phyloP scores from a whole-genome alignment of 495 filamentous ascomycete genomes.

The Penicillium herquei region DNA sequence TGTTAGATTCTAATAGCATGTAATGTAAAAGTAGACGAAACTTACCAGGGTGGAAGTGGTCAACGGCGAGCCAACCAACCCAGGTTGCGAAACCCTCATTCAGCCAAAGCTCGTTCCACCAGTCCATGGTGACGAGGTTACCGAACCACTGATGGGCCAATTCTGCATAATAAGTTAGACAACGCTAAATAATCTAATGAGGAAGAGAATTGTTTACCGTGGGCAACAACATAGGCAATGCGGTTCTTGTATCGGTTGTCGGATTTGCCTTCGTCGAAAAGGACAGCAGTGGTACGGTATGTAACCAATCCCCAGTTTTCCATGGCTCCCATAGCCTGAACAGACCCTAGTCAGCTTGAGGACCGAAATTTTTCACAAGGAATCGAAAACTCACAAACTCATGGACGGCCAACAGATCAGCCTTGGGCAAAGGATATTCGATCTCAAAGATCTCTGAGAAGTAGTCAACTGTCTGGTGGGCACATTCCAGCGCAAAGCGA shows the following conservation, averaged over 20 bases:
- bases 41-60: slow-evolving; percentile 80
- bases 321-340: slow-evolving; percentile 68
- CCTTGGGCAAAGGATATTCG: slow-evolving; percentile 94
- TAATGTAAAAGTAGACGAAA: neutral
- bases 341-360: slow-evolving; percentile 30
- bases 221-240: slow-evolving; percentile 91
- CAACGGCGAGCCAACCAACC: slow-evolving; percentile 93
- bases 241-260: slow-evolving; percentile 85
- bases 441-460: slow-evolving; percentile 92
- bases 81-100: slow-evolving; percentile 98
- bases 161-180: slow-evolving; percentile 46
- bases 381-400: slow-evolving; percentile 68
- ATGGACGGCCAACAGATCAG: slow-evolving; percentile 92
- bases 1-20: neutral
- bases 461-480: slow-evolving; percentile 85
- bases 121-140: slow-evolving; percentile 78
- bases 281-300: slow-evolving; percentile 87
- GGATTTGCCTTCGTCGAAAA: slow-evolving; percentile 89
- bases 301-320: slow-evolving; percentile 96
- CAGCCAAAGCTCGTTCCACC: slow-evolving; percentile 96
- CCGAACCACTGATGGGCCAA: slow-evolving; percentile 99
- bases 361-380: neutral
- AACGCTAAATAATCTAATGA: neutral
- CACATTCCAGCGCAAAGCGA: slow-evolving; percentile 79
- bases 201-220: slow-evolving; percentile 38